Conservation (phyloP, 1,284 basidiomycete genomes). For the Veloporphyrellus conicus region DNA sequence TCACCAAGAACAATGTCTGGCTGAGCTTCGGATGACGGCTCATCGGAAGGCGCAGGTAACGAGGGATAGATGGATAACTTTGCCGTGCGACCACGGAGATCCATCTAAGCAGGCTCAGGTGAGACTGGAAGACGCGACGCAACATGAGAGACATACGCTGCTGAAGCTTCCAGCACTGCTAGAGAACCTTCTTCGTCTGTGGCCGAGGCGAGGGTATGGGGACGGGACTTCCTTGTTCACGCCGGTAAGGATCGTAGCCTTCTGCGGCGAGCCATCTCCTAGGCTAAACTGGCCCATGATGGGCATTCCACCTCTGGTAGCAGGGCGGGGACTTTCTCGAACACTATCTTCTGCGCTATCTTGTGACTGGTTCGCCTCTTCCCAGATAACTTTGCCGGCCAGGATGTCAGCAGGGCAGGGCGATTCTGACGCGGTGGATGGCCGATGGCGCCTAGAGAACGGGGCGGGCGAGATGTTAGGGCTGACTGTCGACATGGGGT, state of each 20-base stretch:
- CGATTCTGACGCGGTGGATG: conserved; percentile 36
- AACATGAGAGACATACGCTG: conserved; percentile 32
- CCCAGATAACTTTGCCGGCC: conserved; percentile 51
- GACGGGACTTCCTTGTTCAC: conserved; percentile 53
- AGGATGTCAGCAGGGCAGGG: conserved; percentile 64
- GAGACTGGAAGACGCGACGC: conserved; percentile 10
- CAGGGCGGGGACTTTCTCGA: conserved; percentile 23
- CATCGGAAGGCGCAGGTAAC: conserved; percentile 33
- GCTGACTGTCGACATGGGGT: conserved; percentile 69
- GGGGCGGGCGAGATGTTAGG: conserved; percentile 46
- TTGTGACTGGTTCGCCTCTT: conserved; percentile 33
- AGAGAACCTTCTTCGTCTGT: conserved; percentile 34
- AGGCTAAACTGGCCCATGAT: conserved; percentile 52
- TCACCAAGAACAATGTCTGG: conserved; percentile 40
- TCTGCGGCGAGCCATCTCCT: conserved; percentile 33
- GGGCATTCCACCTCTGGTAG: conserved; percentile 38
- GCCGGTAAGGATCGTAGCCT: conserved; percentile 59
- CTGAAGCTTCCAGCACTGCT: conserved; percentile 34
- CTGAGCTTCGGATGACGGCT: conserved; percentile 34
- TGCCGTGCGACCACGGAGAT: conserved; percentile 37
- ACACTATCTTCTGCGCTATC: conserved; percentile 34
- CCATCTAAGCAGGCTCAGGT: conserved; percentile 23
- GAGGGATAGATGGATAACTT: conserved; percentile 31
- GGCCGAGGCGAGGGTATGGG: conserved; percentile 55
- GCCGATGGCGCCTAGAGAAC: conserved; percentile 33